Base-by-base conservation (phyloP, 2,329 filamentous ascomycete species). In the Chlorencoelia australis region DNA sequence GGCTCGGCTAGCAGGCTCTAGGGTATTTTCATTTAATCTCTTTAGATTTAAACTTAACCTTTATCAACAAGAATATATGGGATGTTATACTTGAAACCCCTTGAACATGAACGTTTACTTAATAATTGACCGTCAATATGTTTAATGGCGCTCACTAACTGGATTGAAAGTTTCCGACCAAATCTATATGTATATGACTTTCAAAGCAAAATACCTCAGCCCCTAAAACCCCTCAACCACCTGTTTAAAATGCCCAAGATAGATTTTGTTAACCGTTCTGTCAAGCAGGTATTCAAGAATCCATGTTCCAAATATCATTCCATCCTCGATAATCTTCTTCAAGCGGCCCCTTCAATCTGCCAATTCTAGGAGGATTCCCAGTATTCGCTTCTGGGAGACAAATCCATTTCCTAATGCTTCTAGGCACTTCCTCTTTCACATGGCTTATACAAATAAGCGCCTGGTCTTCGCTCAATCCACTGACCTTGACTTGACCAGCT, bases 371-470 rank as follows among this genome's bases (percentile, higher is more conserved):
- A 11, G 69, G 60, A 21, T 54, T 50, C 1, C 72, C 71, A 2
- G 74, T 74, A 35, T 79, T 82, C 3, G 79, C 69, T 59, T 88
- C 82, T 1, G 89, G 87, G 19, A 95, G 64, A 56, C 84, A 88
- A 33, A 96, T 67, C 81, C 83, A 96, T 55, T 93, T 77, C 30
- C 85, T 65, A 16, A 95, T 73, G 47, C 79, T 80, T 33, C 80
- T 78, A 0, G 91, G 91, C 7, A 96, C 82, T 59, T 98, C 91
- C 51, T 94, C 87, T 44, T 78, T 79, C 42, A 89, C 70, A 61
- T 98, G 91, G 43, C 86, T 91, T 41, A 96, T 89, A 45, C 88
- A 86, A n/a, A 96, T 71, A 36, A 98, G 62, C 1, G 87, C 87
- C 60, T 96, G 89, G 15, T 74, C 59, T 1, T 75, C 65, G 2